Conservation (phyloP, 495 filamentous ascomycete genomes). For the Penicillium daleae region DNA sequence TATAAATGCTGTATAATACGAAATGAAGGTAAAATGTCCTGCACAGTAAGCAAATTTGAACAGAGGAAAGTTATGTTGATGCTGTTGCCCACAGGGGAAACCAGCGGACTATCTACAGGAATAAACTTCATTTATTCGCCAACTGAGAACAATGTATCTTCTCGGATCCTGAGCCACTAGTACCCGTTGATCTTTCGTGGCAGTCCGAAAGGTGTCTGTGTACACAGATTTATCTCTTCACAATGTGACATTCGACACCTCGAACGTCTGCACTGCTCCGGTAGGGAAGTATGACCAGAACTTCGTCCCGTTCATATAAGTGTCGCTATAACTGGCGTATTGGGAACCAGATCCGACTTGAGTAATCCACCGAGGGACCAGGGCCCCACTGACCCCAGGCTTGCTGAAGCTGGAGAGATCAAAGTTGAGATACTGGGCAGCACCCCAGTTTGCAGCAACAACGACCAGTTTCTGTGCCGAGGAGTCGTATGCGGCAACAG, state of each 20-base stretch:
- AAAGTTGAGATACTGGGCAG: slow-evolving; percentile 11
- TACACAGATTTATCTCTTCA: background rate
- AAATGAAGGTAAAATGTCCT: too few species aligned
- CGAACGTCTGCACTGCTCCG: slow-evolving; percentile 20
- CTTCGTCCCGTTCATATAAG: slow-evolving; percentile 1
- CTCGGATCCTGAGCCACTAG: too few species aligned
- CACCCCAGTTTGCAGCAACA: slow-evolving; percentile 23
- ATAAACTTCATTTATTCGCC: too few species aligned
- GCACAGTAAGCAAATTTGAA: too few species aligned
- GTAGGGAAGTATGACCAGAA: slow-evolving; percentile 13
- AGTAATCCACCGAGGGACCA: slow-evolving; percentile 16
- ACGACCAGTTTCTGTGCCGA: slow-evolving; percentile 15
- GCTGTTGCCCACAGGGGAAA: too few species aligned
- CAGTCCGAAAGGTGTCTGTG: background rate
- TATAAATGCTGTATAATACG: too few species aligned
- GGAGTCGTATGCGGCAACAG: slow-evolving; percentile 13
- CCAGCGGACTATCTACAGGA: too few species aligned
- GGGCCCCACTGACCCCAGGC: slow-evolving; percentile 11
- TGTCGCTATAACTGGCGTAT: slow-evolving; percentile 7
- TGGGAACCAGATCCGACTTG: slow-evolving; percentile 10
- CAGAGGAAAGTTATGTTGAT: too few species aligned
- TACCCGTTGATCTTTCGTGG: background rate
- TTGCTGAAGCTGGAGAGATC: slow-evolving; percentile 16
- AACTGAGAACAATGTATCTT: too few species aligned
- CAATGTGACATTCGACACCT: slow-evolving; percentile 9